A percentile compares a stretch with the other conserved stretches of the same genome.
These are phyloP conservation scores for Epichloe coenophiala DNA, from an alignment of 2,329 filamentous ascomycete genomes.

Conservation along the genomic window DNA sequence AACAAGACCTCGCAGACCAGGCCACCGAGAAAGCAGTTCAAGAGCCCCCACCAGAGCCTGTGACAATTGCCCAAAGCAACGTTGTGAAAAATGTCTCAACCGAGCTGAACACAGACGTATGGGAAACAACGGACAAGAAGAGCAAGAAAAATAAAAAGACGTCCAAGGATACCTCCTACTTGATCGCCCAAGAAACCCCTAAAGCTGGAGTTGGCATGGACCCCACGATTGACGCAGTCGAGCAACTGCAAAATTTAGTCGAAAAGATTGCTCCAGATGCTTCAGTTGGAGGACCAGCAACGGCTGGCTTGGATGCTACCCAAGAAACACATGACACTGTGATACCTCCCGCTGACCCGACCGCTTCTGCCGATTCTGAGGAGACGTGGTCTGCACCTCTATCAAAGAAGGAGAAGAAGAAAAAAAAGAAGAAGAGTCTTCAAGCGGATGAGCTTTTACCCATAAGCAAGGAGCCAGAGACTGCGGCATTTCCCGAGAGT, in stretches of 20 bases:
- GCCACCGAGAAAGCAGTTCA: not conserved
- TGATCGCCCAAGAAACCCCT: not conserved
- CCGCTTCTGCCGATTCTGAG: conserved; percentile 1
- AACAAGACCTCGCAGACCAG: not conserved
- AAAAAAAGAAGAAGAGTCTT: conserved; percentile 11
- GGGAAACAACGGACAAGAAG: conserved; percentile 6
- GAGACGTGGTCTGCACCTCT: conserved; percentile 1
- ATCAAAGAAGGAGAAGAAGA: conserved; percentile 4
- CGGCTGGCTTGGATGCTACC: not conserved
- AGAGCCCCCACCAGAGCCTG: not conserved
- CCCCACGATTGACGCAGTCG: not conserved
- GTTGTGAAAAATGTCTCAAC: not conserved
- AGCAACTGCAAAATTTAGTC: not conserved
- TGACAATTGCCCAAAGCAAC: not conserved
- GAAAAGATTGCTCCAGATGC: not conserved
- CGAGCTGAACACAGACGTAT: not conserved
- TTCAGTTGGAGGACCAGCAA: not conserved
- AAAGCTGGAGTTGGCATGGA: not conserved
- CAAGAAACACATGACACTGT: not conserved
- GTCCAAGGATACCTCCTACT: not conserved
- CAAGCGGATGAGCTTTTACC: conserved; percentile 4
- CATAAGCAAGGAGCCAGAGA: not conserved
- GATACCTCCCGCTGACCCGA: not conserved
- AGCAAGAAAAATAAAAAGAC: conserved; percentile 9
- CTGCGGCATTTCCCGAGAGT: not conserved